Evolutionary conservation across 371 early-diverging fungal genomes (phyloP), one percentile per base, ranked within the genome.

Genomic region (Mortierella sp.): DNA sequence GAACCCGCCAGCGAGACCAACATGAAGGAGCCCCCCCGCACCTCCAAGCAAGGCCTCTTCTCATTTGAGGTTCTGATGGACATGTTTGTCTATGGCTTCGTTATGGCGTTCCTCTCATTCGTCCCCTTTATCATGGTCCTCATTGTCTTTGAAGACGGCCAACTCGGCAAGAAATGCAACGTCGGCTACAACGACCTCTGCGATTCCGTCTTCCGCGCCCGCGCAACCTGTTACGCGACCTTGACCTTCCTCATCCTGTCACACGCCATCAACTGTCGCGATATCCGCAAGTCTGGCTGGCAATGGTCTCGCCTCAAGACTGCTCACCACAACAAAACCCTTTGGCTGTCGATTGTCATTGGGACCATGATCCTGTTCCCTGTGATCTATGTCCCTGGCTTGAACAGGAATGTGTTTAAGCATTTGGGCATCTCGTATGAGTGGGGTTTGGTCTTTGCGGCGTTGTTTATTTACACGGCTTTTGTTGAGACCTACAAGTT

Each of bases 11-110:
- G 96, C 82, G 81, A 79, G 14, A 91, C 93, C 59, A 91, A 96
- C 74, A 97, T 99, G 97, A 86, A 91, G 46, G 92, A 93, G 44
- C 94, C 94, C 19, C 99, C 98, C 34, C 95, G 98, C 37, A 82
- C 89, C 11, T 76, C 89, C 28, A 89, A 90, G 26, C 89, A 93
- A 71, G 95, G 96, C 2, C 86, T 96, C 21, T 96, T 96, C 79
- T 88, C 91, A 31, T 82, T 80, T 55, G 92, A 94, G 72, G 92
- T 95, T 26, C 76, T 94, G 40, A 71, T 88, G 51, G 96, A 96
- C 87, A 93, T 97, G 69, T 71, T 94, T 28, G 90, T 92, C 72
- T 96, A 97, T 79, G 98, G 97, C 53, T 43, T 94, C 67, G 77
- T 93, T 53, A 91, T 94, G 81, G 95, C 93, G 46, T 77, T 88